Conservation (phyloP, 257 asterid species). For the Henckelia pumila region DNA sequence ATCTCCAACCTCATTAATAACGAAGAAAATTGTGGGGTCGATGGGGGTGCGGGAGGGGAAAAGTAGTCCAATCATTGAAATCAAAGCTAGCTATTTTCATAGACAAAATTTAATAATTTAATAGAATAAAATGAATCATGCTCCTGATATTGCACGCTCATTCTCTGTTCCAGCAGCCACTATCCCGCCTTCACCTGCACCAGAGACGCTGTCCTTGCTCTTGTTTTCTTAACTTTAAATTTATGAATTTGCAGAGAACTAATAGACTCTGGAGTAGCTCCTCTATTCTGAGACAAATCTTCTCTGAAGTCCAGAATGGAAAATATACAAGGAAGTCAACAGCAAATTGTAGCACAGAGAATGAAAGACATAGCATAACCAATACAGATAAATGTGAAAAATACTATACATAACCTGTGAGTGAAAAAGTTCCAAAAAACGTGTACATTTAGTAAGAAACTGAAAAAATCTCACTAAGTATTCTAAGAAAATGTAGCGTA, state of each 20-base stretch:
- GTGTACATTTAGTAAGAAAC: constrained; percentile 5
- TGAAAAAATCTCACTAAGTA: neutral
- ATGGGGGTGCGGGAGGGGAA: neutral
- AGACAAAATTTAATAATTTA: neutral
- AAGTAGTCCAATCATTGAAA: constrained; percentile 5
- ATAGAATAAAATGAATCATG: constrained; percentile 30
- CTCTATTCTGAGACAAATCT: constrained; percentile 78
- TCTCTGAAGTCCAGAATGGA: constrained; percentile 86
- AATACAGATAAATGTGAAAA: constrained; percentile 81
- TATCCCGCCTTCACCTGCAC: constrained; percentile 68
- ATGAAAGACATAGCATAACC: constrained; percentile 99
- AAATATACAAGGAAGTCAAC: constrained; percentile 96
- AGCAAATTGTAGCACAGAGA: constrained; percentile 87
- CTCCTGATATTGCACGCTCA: constrained; percentile 86
- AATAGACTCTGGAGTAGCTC: constrained; percentile 89
- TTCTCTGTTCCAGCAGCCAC: constrained; percentile 96
- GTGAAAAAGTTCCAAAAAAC: constrained; percentile 8
- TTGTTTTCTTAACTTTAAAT: constrained; percentile 66
- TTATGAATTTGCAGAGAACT: constrained; percentile 84
- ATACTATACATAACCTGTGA: constrained; percentile 88
- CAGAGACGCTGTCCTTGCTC: constrained; percentile 41
- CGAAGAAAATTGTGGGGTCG: neutral
- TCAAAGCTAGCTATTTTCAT: neutral
- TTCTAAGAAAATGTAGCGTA: neutral
- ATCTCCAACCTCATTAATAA: constrained; percentile 10